A percentile compares a stretch with the other conserved stretches of the same genome.
Conservation (phyloP, 2,329 filamentous ascomycete species). For the Aspergillus sp. region DNA sequence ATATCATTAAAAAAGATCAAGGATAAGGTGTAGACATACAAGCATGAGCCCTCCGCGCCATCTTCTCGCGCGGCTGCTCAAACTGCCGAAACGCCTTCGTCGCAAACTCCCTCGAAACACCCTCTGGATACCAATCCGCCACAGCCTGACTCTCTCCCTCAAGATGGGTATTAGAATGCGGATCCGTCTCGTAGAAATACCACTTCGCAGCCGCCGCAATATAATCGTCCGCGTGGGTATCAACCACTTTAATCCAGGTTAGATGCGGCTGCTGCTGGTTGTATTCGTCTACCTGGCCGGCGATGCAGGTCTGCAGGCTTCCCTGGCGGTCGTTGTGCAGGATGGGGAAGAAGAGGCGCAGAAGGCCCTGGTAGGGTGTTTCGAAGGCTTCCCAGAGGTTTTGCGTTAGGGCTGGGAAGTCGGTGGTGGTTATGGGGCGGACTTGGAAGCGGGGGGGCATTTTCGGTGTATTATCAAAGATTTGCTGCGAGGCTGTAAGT, state of each 20-base stretch:
- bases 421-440: not conserved
- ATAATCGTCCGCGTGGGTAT: not conserved
- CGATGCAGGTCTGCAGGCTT: not conserved
- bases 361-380: not conserved
- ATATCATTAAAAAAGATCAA: too few relatives aligned
- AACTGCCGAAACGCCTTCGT: not conserved
- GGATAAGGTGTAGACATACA: not conserved
- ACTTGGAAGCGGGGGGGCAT: not conserved
- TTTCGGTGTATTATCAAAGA: not conserved
- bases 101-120: not conserved
- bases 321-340: not conserved
- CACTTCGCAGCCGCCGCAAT: not conserved
- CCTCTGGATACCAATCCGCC: not conserved
- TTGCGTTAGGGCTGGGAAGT: not conserved
- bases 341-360: not conserved
- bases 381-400: not conserved
- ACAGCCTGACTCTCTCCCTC: not conserved
- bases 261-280: not conserved
- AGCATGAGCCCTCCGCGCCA: not conserved
- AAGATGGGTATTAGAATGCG: not conserved
- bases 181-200: not conserved
- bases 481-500: too few relatives aligned
- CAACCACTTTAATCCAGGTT: not conserved
- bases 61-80: not conserved
- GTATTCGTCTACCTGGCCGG: not conserved